Percentiles rank a stretch among this genome's conserved stretches.
These are phyloP conservation scores for Scortechinia acanthostroma DNA, from an alignment of 2,329 filamentous ascomycete species.

Conservation along the genomic window DNA sequence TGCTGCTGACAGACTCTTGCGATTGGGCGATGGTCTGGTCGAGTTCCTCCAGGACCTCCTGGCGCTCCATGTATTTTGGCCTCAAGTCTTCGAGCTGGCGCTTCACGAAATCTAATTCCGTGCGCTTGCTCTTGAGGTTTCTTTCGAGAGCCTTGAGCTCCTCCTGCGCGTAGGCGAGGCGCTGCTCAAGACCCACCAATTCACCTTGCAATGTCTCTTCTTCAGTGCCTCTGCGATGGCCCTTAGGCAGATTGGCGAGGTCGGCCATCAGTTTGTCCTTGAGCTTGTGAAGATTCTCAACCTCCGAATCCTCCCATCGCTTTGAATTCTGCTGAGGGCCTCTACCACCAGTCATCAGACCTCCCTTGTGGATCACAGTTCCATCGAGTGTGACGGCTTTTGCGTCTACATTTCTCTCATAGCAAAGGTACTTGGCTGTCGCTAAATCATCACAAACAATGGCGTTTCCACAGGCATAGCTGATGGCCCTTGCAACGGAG, in stretches of 20 bases:
- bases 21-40: constrained; percentile 41
- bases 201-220: constrained; percentile 71
- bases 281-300: constrained; percentile 77
- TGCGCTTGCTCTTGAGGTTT: constrained; percentile 78
- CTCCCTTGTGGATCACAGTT: constrained; percentile 93
- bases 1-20: constrained; percentile 60
- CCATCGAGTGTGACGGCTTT: constrained; percentile 93
- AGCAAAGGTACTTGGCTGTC: constrained; percentile 84
- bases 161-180: constrained; percentile 62
- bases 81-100: constrained; percentile 69
- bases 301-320: constrained; percentile 77
- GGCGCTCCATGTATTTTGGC: constrained; percentile 72
- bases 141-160: constrained; percentile 74
- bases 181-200: constrained; percentile 72
- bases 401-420: constrained; percentile 75
- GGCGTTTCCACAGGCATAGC: constrained; percentile 87
- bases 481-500: constrained; percentile 82
- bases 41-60: constrained; percentile 56
- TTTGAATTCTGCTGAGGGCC: constrained; percentile 69
- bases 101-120: constrained; percentile 69
- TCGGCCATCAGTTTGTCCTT: constrained; percentile 61
- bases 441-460: constrained; percentile 86
- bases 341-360: constrained; percentile 91
- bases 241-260: constrained; percentile 60
- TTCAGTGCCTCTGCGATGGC: constrained; percentile 68